Evolutionary conservation across 352 stramenopile species (phyloP), one percentile per base, ranked within the genome.

Genomic region (Blastocystis sp.): DNA sequence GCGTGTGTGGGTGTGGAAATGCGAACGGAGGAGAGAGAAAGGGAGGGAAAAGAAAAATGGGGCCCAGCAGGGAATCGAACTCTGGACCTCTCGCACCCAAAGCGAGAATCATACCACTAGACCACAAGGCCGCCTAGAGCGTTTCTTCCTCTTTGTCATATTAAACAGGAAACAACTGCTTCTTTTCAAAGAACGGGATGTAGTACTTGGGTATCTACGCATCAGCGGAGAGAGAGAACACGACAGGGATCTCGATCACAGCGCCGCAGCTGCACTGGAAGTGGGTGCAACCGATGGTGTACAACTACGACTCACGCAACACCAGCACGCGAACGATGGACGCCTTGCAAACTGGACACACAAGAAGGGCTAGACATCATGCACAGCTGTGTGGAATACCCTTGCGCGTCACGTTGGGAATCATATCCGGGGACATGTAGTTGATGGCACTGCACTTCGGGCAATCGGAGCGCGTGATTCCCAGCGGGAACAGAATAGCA

Each of bases 91-190:
- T 85, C 74, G 74, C 74, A 85, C 74, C 74, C 74, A 59, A 85
- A 85, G 74, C 74, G 74, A 85, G 74, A 85, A 85, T 85, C 74
- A 85, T 85, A 85, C 74, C 74, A 85, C 74, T 85, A 85, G 74
- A 85, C 74, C 74, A 85, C 74, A 85, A 85, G 55, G 74, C 74
- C 74, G 50, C 55, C n/a, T 19, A 4, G 3, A n/a, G 16, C 31
- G 0, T n/a, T 33, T 78, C n/a, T 31, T 78, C 13, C 33, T 74
- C 19, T 51, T 35, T 55, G 45, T 55, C 0, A 55, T 6, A 55
- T 55, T 16, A 55, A 55, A 55, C 45, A 55, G 45, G 16, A 55
- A 6, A 55, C 45, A 19, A 55, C 45, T 55, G 9, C 45, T 16
- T 55, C 0, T 55, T 16, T 16, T 16, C 45, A 41, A 81, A 85